Conservation (phyloP, 306 rosid species). For the Purshia tridentata region DNA sequence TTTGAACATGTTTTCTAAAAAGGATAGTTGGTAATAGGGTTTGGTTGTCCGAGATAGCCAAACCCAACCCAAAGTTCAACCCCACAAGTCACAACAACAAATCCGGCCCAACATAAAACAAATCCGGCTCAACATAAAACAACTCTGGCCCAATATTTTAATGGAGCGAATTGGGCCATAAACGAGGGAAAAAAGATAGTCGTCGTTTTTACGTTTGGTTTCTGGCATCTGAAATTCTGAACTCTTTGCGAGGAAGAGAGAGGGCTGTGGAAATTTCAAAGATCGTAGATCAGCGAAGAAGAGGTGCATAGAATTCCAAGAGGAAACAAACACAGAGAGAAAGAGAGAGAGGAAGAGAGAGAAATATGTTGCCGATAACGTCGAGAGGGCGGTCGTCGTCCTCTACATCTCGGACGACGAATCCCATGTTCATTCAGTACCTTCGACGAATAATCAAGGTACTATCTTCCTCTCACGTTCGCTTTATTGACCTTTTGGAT, state of each 20-base stretch:
- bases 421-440: constrained; percentile 78
- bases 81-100: not conserved
- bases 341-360: not conserved
- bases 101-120: not conserved
- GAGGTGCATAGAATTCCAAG: constrained; percentile 17
- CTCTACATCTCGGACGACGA: constrained; percentile 79
- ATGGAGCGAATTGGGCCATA: not conserved
- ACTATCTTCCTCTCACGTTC: constrained; percentile 21
- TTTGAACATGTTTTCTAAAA: too few relatives aligned
- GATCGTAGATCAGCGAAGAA: constrained; percentile 39
- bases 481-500: constrained; percentile 33
- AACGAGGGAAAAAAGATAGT: not conserved
- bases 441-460: constrained; percentile 96
- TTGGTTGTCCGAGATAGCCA: too few relatives aligned
- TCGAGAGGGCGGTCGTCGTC: constrained; percentile 83
- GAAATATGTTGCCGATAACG: constrained; percentile 79
- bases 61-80: not conserved
- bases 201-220: constrained; percentile 29
- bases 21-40: too few relatives aligned
- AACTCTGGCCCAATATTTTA: not conserved
- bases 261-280: constrained; percentile 27
- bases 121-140: too few relatives aligned
- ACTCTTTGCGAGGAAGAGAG: not conserved
- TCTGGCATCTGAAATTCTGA: constrained; percentile 23
- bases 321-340: constrained; percentile 22